These are phyloP conservation scores for Elongisporangium prolatum DNA, from an alignment of 352 stramenopile genomes.

Conservation along the genomic window DNA sequence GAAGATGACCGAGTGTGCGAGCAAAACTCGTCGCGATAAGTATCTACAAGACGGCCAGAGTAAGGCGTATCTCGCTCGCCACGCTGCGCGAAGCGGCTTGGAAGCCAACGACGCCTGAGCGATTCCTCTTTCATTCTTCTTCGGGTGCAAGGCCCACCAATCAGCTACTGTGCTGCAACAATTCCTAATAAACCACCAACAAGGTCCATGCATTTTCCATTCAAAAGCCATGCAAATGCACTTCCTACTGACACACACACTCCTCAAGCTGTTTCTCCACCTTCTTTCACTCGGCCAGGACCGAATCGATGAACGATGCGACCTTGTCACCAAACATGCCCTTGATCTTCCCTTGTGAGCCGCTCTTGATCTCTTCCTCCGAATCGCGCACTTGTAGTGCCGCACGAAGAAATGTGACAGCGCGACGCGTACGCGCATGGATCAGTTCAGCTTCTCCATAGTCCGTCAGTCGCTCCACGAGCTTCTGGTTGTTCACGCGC, in stretches of 20 bases:
- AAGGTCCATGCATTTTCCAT: neutral
- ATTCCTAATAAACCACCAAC: no score
- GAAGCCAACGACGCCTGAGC: no score
- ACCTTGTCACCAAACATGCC: slow-evolving; percentile 64
- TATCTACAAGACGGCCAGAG: no score
- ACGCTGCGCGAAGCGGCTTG: no score
- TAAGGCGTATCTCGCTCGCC: no score
- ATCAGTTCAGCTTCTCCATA: slow-evolving; percentile 50
- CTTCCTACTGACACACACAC: neutral
- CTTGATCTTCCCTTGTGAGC: slow-evolving; percentile 45
- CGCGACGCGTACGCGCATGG: slow-evolving; percentile 51
- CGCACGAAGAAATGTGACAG: slow-evolving; percentile 58
- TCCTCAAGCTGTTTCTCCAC: neutral
- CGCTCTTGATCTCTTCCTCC: slow-evolving; percentile 37
- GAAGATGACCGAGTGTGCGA: no score
- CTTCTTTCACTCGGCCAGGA: slow-evolving; percentile 16
- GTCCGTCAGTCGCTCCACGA: slow-evolving; percentile 60
- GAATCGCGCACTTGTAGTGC: slow-evolving; percentile 46
- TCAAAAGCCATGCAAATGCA: neutral
- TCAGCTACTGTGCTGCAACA: no score
- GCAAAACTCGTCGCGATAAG: no score
- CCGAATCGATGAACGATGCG: slow-evolving; percentile 42
- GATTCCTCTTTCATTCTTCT: no score
- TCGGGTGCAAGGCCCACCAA: no score
- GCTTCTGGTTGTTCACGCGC: slow-evolving; percentile 45